These are phyloP conservation scores for Hibiscus trionum DNA, from an alignment of 345 rosid species.

Conservation along the genomic window DNA sequence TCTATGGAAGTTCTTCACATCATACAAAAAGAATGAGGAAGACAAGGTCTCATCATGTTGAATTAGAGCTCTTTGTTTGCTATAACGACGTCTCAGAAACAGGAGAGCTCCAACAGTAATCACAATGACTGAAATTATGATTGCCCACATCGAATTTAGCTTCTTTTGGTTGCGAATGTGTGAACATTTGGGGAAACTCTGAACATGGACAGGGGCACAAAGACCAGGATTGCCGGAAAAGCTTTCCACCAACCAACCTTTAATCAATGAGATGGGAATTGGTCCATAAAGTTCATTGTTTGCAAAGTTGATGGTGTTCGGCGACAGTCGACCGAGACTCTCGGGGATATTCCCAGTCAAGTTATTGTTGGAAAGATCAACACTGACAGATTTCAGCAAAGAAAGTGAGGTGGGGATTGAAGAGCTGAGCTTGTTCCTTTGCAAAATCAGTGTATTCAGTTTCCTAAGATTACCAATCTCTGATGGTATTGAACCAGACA, in stretches of 20 bases:
- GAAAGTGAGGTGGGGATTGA: slow-evolving; percentile 72
- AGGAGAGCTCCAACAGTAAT: slow-evolving; percentile 48
- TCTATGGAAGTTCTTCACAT: slow-evolving; percentile 78
- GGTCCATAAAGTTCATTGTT: slow-evolving; percentile 80
- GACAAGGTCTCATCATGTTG: slow-evolving; percentile 54
- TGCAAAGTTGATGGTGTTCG: slow-evolving; percentile 73
- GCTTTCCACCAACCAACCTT: slow-evolving; percentile 68
- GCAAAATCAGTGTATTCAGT: slow-evolving; percentile 64
- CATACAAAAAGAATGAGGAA: slow-evolving; percentile 57
- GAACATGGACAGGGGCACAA: slow-evolving; percentile 46
- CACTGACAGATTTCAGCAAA: slow-evolving; percentile 60
- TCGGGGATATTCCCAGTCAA: slow-evolving; percentile 74
- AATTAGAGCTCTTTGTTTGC: slow-evolving; percentile 35
- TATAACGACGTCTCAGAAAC: slow-evolving; percentile 45
- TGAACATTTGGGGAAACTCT: slow-evolving; percentile 54
- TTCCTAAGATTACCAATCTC: slow-evolving; percentile 62
- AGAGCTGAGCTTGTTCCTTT: slow-evolving; percentile 56
- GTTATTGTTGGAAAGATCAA: slow-evolving; percentile 70
- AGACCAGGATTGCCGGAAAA: slow-evolving; percentile 79
- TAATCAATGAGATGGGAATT: slow-evolving; percentile 55
- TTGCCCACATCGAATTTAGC: slow-evolving; percentile 54
- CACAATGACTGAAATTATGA: slow-evolving; percentile 44
- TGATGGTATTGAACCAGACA: slow-evolving; percentile 72
- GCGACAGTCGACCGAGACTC: slow-evolving; percentile 47
- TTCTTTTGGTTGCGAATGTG: slow-evolving; percentile 34